Evolutionary conservation across 192 early-diverging fungal species (phyloP).

Genomic region (Entophlyctis luteolus): DNA sequence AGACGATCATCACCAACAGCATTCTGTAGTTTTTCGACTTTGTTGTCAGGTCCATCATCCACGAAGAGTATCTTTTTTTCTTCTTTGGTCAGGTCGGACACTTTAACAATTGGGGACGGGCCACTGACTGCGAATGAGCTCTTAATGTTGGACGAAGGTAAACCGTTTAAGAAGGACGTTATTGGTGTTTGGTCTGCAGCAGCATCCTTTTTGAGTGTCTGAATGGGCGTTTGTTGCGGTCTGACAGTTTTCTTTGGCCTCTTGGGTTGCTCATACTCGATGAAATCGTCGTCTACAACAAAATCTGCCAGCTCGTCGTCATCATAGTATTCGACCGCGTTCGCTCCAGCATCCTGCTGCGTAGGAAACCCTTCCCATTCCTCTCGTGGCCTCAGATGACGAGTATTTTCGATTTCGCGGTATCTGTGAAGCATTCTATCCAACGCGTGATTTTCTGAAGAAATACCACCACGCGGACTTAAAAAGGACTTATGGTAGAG

Average conservation of each 20-base stretch:
- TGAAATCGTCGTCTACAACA: slow-evolving; percentile 40
- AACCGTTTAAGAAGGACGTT: not conserved
- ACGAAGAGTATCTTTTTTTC: slow-evolving; percentile 14
- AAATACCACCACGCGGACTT: not conserved
- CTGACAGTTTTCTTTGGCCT: not conserved
- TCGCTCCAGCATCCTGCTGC: slow-evolving; percentile 18
- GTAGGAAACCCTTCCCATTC: slow-evolving; percentile 24
- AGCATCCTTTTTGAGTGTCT: not conserved
- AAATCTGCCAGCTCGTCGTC: slow-evolving; percentile 38
- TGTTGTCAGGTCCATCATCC: not conserved
- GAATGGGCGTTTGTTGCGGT: not conserved
- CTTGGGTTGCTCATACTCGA: not conserved
- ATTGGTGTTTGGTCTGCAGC: slow-evolving; percentile 3
- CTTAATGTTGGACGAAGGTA: slow-evolving; percentile 1
- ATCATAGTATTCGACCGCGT: slow-evolving; percentile 27
- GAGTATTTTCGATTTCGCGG: not conserved
- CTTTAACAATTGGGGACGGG: not conserved
- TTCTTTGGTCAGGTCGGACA: not conserved
- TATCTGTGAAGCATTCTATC: slow-evolving; percentile 9
- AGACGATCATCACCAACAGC: not conserved
- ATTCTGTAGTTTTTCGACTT: not conserved
- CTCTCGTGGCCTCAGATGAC: not conserved
- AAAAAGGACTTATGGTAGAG: slow-evolving; percentile 13
- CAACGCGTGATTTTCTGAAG: not conserved
- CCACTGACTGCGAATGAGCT: slow-evolving; percentile 13